Conservation (phyloP, 495 filamentous ascomycete species). For the Hypoxylon trugodes region DNA sequence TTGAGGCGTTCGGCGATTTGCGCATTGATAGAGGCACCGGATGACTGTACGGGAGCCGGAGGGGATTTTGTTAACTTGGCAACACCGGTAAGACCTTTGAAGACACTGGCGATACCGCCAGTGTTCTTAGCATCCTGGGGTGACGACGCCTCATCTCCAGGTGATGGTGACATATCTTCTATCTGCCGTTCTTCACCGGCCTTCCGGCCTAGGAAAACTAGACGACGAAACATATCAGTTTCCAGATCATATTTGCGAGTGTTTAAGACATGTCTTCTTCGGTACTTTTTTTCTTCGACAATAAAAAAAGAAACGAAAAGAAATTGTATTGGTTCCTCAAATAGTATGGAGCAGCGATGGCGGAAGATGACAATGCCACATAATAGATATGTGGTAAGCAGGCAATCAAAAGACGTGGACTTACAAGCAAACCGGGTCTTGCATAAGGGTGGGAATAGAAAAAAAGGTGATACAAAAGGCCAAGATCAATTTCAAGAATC, state of each 20-base stretch:
- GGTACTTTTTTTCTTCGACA: no score
- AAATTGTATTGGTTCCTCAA: no score
- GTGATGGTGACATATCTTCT: slow-evolving; percentile 63
- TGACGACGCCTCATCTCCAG: slow-evolving; percentile 61
- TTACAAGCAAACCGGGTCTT: slow-evolving; percentile 41
- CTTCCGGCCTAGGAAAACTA: slow-evolving; percentile 56
- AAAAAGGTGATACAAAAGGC: slow-evolving; percentile 28
- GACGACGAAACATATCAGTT: slow-evolving; percentile 56
- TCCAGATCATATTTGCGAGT: slow-evolving; percentile 5
- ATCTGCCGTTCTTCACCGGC: slow-evolving; percentile 46
- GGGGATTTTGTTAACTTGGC: slow-evolving; percentile 55
- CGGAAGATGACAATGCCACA: slow-evolving; percentile 30
- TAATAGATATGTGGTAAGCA: slow-evolving; percentile 17
- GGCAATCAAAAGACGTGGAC: slow-evolving; percentile 33
- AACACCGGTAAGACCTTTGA: slow-evolving; percentile 61
- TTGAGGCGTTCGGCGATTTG: slow-evolving; percentile 48
- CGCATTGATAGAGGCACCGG: slow-evolving; percentile 39
- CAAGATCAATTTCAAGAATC: slow-evolving; percentile 31
- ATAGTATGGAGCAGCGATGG: slow-evolving; percentile 9
- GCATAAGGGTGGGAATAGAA: slow-evolving; percentile 41
- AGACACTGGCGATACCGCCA: slow-evolving; percentile 63
- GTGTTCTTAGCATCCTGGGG: slow-evolving; percentile 55
- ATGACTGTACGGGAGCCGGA: slow-evolving; percentile 46
- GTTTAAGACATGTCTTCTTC: slow-evolving; percentile 8
- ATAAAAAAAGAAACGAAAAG: no score